Evolutionary conservation across 495 filamentous ascomycete species (phyloP), one percentile per base, ranked within the genome.

Genomic region (Penicillium nucicola): DNA sequence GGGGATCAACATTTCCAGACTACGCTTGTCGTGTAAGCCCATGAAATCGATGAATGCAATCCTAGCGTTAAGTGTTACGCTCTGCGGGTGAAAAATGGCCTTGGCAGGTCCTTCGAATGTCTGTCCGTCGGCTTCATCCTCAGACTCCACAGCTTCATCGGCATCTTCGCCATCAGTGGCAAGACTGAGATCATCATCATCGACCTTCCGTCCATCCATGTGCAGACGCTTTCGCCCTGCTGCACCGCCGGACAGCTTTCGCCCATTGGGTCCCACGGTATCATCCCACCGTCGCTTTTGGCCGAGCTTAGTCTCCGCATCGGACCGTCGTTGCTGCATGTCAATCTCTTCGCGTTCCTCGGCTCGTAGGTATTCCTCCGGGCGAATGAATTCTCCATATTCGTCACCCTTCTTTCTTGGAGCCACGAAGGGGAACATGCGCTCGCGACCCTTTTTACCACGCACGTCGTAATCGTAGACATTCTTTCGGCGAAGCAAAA

Each of bases 231-330:
- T 81, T 41, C 62, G 67, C 14, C 61, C 60, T 18, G 30, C 44
- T 8, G 56, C 53, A 42, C 67, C 58, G 19, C 68, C 67, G 11
- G 71, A 65, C 28, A 60, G 40, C 41, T 65, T 62, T 13, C 65
- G 67, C 30, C 71, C 75, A 20, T 68, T 67, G 3, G 72, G 54
- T 1, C 70, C 77, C 12, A 39, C 22, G 10, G 82, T 66, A 48
- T 96, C 90, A 46, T 90, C 87, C 89, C 91, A 97, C 69, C 89
- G 91, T 38, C 93, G 80, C 67, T 98, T 98, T 73, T 92, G 90
- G 18, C 95, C 95, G 31, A 97, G 78, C 30, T 81, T 80, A 20
- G 83, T 86, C 53, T 88, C 60, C 19, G 66, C 66, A n/a, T 74
- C 65, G 22, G 79, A 42, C 71, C 82, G 56, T 10, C 67, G 67